Evolutionary conservation across 208 protist genomes (phyloP).

Genomic region (Leishmania mexicana): DNA sequence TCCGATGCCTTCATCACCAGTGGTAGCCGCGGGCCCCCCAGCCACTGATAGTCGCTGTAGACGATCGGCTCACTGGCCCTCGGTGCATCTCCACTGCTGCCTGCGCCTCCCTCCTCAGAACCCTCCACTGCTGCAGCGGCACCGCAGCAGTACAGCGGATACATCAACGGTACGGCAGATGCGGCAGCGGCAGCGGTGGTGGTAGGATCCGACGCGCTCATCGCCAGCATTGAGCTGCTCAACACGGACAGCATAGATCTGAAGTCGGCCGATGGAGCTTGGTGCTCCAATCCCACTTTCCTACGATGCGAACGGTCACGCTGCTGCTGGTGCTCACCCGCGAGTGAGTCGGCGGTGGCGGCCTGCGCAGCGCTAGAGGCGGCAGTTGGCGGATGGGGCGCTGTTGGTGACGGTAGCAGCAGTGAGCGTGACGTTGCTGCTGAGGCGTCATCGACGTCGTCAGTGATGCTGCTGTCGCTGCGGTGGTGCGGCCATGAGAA

Average conservation of each 20-base stretch:
- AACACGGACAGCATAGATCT: slow-evolving; percentile 22
- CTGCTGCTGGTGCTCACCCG: background rate
- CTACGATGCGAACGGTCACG: background rate
- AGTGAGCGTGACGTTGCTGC: background rate
- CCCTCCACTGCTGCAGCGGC: background rate
- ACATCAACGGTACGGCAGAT: slow-evolving; percentile 1
- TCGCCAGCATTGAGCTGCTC: slow-evolving; percentile 9
- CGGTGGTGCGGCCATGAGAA: background rate
- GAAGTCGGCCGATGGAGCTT: background rate
- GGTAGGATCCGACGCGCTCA: slow-evolving; percentile 2
- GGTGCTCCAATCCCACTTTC: background rate
- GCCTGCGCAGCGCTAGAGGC: background rate
- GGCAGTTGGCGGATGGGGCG: background rate
- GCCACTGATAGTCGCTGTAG: slow-evolving; percentile 20
- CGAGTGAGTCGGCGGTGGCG: background rate
- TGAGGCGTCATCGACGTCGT: background rate
- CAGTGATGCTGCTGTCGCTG: background rate
- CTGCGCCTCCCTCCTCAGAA: background rate
- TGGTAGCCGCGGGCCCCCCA: slow-evolving; percentile 6
- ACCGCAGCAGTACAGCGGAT: slow-evolving; percentile 22
- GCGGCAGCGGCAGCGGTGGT: background rate
- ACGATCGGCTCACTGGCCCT: background rate
- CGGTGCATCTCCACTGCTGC: background rate
- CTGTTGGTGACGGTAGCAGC: background rate
- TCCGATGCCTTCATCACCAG: slow-evolving; percentile 6